phyloP scores from a whole-genome alignment of 106 monocot species.

The Xerophyta viscosa region DNA sequence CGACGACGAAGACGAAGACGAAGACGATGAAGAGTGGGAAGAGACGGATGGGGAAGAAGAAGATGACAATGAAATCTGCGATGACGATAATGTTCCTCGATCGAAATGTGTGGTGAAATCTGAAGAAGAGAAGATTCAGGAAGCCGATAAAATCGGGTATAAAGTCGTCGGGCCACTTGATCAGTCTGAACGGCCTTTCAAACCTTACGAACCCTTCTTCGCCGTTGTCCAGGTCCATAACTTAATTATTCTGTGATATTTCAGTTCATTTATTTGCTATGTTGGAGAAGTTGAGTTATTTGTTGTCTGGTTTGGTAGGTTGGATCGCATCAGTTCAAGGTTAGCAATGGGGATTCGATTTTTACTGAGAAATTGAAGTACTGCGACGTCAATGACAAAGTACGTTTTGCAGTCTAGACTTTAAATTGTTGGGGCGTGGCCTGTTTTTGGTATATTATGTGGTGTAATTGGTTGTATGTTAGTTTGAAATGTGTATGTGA shows the following conservation, averaged over 20 bases:
- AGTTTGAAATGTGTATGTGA: too few relatives aligned
- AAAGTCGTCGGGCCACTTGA: conserved; percentile 67
- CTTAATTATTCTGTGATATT: background rate
- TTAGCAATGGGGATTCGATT: conserved; percentile 94
- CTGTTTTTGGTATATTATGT: too few relatives aligned
- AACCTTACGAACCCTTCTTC: conserved; percentile 68
- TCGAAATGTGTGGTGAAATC: conserved; percentile 37
- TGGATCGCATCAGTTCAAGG: conserved; percentile 97
- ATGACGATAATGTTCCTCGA: too few relatives aligned
- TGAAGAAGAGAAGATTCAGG: conserved; percentile 53
- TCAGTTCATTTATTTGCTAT: background rate
- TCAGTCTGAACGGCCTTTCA: conserved; percentile 68
- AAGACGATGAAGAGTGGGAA: conserved; percentile 21
- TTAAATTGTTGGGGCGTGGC: too few relatives aligned
- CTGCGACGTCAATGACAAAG: conserved; percentile 94
- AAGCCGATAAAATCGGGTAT: conserved; percentile 79
- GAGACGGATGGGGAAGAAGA: conserved; percentile 19
- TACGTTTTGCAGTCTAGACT: conserved; percentile 9
- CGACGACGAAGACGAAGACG: conserved; percentile 11
- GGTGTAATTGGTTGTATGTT: too few relatives aligned
- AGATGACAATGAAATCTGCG: conserved; percentile 19
- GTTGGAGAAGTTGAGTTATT: too few relatives aligned
- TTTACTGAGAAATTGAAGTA: conserved; percentile 85
- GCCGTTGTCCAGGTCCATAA: conserved; percentile 80
- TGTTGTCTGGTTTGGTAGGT: conserved; percentile 28